Evolutionary conservation across 2,329 filamentous ascomycete species (phyloP).

Genomic region (Nemania diffusa): DNA sequence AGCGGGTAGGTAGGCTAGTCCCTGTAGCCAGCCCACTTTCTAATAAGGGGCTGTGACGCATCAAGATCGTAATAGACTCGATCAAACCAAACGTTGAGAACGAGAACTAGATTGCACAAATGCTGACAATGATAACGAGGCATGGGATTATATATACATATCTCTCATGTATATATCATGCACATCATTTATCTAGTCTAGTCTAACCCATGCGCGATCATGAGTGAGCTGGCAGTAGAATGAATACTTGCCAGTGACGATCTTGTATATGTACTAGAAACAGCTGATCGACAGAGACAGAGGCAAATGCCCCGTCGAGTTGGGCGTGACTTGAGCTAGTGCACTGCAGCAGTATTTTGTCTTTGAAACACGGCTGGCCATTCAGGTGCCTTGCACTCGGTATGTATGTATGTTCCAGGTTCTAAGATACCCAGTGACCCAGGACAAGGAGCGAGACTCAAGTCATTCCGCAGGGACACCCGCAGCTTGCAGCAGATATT

Average conservation of each 20-base stretch:
- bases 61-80: background rate
- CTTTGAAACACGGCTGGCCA: conserved; percentile 13
- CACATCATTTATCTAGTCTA: background rate
- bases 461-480: conserved; percentile 19
- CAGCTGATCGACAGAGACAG: conserved; percentile 30
- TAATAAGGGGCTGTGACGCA: background rate
- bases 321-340: conserved; percentile 18
- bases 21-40: background rate
- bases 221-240: conserved; percentile 22
- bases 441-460: conserved; percentile 5
- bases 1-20: background rate
- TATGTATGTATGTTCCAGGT: background rate
- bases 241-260: conserved; percentile 14
- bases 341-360: background rate
- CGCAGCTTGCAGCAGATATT: conserved; percentile 13
- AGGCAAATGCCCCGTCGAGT: conserved; percentile 11
- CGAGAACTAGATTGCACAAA: background rate
- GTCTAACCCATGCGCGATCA: background rate
- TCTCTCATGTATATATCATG: background rate
- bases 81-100: too few species aligned
- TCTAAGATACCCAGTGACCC: conserved; percentile 8
- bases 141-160: background rate
- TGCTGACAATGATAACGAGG: background rate
- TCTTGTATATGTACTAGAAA: conserved; percentile 15
- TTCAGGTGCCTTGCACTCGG: conserved; percentile 15